These are phyloP conservation scores for Dothistroma septosporum DNA, from an alignment of 2,329 filamentous ascomycete species.

Conservation along the genomic window DNA sequence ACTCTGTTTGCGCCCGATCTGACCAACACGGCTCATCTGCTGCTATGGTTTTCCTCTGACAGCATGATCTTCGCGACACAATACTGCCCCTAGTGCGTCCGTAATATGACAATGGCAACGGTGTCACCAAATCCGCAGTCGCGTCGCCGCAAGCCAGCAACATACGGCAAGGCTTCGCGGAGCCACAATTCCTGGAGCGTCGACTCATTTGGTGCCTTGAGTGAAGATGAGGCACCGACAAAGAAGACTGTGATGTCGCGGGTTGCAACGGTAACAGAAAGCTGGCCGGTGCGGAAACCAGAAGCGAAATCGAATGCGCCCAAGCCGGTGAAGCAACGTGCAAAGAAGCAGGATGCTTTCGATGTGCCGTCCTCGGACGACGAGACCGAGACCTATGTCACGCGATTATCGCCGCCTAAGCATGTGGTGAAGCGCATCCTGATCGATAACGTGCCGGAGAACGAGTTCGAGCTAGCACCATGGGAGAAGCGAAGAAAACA, in stretches of 20 bases:
- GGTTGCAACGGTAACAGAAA: conserved; percentile 10
- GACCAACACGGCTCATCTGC: background rate
- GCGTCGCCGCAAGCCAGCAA: conserved; percentile 24
- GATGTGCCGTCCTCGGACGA: conserved; percentile 41
- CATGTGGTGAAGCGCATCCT: conserved; percentile 14
- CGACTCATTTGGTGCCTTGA: conserved; percentile 13
- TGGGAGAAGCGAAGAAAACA: conserved; percentile 25
- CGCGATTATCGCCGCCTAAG: conserved; percentile 16
- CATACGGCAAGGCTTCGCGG: conserved; percentile 24
- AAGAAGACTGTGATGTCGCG: conserved; percentile 1
- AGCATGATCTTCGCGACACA: background rate
- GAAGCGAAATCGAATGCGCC: conserved; percentile 6
- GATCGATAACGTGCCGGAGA: conserved; percentile 11
- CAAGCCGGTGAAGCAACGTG: conserved; percentile 12
- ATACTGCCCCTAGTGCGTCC: background rate
- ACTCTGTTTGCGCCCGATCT: conserved; percentile 3
- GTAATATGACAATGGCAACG: conserved; percentile 11
- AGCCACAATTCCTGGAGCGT: conserved; percentile 20
- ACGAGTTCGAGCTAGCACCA: conserved; percentile 20
- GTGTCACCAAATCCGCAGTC: conserved; percentile 13
- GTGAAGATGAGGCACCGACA: conserved; percentile 19
- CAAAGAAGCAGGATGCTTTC: conserved; percentile 35
- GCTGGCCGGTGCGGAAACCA: conserved; percentile 16
- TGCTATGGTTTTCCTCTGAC: background rate
- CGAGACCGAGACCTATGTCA: conserved; percentile 24